Conservation (phyloP, 2,329 filamentous ascomycete genomes). For the Neonectria coccinea region DNA sequence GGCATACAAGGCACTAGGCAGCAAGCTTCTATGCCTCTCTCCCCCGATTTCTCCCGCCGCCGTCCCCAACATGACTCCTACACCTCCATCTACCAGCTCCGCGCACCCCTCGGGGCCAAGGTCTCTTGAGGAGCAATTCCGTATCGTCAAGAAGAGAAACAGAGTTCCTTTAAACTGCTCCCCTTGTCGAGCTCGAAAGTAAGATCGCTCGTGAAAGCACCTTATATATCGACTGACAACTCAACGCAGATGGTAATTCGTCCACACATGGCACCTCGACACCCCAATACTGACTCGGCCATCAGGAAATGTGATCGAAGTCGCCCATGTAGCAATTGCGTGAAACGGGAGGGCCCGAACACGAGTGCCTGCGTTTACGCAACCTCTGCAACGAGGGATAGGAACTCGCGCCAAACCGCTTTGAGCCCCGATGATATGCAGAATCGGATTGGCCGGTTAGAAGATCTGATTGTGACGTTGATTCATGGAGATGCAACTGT, state of each 20-base stretch:
- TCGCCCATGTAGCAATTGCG: constrained; percentile 92
- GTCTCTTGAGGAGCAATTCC: constrained; percentile 86
- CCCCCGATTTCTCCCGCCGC: neutral
- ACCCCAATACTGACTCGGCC: constrained; percentile 21
- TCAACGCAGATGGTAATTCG: neutral
- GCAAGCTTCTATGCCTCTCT: too few species aligned
- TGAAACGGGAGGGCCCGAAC: constrained; percentile 87
- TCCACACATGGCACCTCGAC: neutral
- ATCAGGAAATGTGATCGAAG: constrained; percentile 89
- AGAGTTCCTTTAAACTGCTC: constrained; percentile 90
- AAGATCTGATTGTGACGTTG: constrained; percentile 88
- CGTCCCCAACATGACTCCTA: neutral
- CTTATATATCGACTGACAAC: neutral
- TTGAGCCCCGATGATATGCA: constrained; percentile 93
- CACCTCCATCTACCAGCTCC: neutral
- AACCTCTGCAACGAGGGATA: constrained; percentile 75
- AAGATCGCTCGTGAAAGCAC: constrained; percentile 33
- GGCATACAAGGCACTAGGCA: too few species aligned
- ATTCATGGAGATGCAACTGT: constrained; percentile 84
- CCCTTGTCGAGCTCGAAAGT: constrained; percentile 92
- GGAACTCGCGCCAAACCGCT: constrained; percentile 71
- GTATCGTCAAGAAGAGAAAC: constrained; percentile 91
- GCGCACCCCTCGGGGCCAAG: neutral
- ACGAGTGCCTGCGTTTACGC: constrained; percentile 87
- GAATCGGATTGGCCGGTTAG: constrained; percentile 93